Percentiles rank a stretch among this genome's conserved stretches.
Conservation (phyloP, 345 rosid genomes). For the Atalantia buxifolia region DNA sequence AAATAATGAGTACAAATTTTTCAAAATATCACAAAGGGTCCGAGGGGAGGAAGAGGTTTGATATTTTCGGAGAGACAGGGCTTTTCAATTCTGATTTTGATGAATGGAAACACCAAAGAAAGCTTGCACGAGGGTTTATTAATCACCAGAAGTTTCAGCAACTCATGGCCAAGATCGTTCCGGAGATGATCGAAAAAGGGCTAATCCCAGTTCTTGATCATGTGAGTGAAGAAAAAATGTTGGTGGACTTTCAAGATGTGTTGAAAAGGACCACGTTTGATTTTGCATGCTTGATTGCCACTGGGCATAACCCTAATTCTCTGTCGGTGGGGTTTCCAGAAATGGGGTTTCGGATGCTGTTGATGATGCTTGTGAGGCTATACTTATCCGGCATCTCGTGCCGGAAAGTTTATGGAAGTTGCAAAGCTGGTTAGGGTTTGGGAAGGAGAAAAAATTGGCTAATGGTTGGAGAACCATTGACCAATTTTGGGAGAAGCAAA, state of each 20-base stretch:
- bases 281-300: conserved; percentile 5
- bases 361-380: conserved; percentile 13
- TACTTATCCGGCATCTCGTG: conserved; percentile 5
- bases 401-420: conserved; percentile 17
- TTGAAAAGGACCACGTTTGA: conserved; percentile 9
- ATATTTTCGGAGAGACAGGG: conserved; percentile 40
- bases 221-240: conserved; percentile 18
- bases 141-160: conserved; percentile 20
- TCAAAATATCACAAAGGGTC: conserved; percentile 31
- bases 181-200: conserved; percentile 21
- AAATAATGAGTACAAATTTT: conserved; percentile 33
- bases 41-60: conserved; percentile 30
- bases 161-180: conserved; percentile 21
- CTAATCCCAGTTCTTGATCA: conserved; percentile 35
- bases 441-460: conserved; percentile 13
- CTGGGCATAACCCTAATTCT: conserved; percentile 12
- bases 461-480: neutral
- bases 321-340: conserved; percentile 11
- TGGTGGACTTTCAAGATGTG: conserved; percentile 24
- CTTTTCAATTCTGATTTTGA: conserved; percentile 40
- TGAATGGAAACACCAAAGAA: conserved; percentile 31
- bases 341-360: conserved; percentile 9
- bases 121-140: conserved; percentile 24
- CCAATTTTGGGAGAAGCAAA: neutral
- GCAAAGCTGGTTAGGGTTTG: conserved; percentile 11